Percentiles rank a stretch among this genome's conserved stretches.
Evolutionary conservation across 2,329 filamentous ascomycete species (phyloP).

Genomic region (Colletotrichum karsti): DNA sequence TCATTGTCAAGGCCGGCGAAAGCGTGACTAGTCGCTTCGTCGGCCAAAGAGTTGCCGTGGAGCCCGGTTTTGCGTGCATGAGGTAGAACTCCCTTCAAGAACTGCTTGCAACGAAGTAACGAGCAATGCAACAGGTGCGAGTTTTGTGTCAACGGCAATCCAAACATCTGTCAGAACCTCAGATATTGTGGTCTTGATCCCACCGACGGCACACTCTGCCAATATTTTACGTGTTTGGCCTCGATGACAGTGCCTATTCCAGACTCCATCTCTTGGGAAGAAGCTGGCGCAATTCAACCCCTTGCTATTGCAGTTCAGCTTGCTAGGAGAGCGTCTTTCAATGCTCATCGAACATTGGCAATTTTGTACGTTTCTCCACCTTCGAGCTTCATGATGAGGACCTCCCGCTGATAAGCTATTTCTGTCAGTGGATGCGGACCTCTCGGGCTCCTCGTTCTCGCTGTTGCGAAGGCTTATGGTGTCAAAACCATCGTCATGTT

Average conservation of each 20-base stretch:
- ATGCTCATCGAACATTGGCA: neutral
- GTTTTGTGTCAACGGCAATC: neutral
- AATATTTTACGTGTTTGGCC: neutral
- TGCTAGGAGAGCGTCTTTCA: neutral
- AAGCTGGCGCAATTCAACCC: neutral
- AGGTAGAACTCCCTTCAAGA: neutral
- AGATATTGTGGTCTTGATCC: neutral
- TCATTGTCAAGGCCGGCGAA: neutral
- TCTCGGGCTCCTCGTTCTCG: neutral
- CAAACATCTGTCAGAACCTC: neutral
- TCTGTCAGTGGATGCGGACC: neutral
- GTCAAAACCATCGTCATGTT: neutral
- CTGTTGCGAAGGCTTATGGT: neutral
- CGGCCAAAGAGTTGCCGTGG: neutral
- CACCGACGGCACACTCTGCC: neutral
- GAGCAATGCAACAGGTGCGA: neutral
- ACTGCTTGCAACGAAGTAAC: neutral
- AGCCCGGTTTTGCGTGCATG: neutral
- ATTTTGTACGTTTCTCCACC: neutral
- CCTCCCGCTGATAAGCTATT: neutral
- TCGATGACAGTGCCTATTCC: neutral
- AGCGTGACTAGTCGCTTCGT: neutral
- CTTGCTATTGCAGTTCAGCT: neutral
- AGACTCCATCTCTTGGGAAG: neutral
- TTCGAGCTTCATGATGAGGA: accelerated